Evolutionary conservation across 768 basidiomycete genomes (phyloP), one percentile per base, ranked within the genome.

Genomic region (Termitomyces sp.): DNA sequence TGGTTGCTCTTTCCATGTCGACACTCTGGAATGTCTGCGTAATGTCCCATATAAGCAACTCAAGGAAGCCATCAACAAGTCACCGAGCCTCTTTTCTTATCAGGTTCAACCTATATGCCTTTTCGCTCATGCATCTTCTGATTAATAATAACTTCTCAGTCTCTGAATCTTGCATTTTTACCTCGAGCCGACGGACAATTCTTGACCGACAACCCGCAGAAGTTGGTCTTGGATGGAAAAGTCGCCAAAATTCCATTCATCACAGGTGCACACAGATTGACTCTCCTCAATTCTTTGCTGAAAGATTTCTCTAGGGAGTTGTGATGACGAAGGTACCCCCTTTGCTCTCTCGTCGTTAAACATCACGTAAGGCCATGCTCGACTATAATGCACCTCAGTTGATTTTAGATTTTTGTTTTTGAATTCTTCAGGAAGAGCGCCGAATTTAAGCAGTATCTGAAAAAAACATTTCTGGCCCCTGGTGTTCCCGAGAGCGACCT

Each of bases 301-400:
- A 29, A 44, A 4, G 55, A 36, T 42, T 34, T 34, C 13, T 34
- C 34, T 50, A 76, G 80, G 80, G 7, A 74, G 79, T 57, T 75
- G 74, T 61, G 80, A 85, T 53, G 85, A 86, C 53, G 85, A 87
- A 64, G 85, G 83, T 0, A 82, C 84, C 0, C 18, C 76, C 0
- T 82, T 82, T 59, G 71, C 79, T 3, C 59, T 79, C 24, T 69
- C 79, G 2, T 77, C 72, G 0, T 58, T 77, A 44, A 82, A 83
- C 53, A 59, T 81, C 54, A 82, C 79, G 79, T 79, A 63, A 51
- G 75, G 55, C 16, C 5, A 9, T 31, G 13, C 24, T 37, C 24
- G 16, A 2, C 24, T 20, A 27, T 27, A 5, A 5, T 29, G 18
- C 20, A 13, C 18, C 27, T 26, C 9, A 26, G 10, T 31, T 32